A percentile compares a stretch with the other conserved stretches of the same genome.
Conservation (phyloP, 192 early-diverging fungal genomes). For the Entomortierella lignicola region DNA sequence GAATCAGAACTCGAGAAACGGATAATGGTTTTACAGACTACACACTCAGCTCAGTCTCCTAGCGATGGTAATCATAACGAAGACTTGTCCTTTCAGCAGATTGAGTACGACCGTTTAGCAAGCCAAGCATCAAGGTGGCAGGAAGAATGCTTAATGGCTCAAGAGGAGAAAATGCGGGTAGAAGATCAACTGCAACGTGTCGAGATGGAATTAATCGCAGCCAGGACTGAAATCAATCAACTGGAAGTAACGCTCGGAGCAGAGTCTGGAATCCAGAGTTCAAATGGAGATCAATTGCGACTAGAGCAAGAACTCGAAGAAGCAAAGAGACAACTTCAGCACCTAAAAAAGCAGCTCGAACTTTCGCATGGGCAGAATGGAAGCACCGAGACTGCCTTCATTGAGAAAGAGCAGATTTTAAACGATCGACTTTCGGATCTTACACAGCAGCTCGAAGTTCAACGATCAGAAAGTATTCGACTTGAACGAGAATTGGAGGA, state of each 20-base stretch:
- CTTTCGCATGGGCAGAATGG: background rate
- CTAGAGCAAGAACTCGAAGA: conserved; percentile 5
- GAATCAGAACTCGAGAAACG: conserved; percentile 9
- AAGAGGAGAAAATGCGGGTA: conserved; percentile 29
- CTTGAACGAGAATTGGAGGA: background rate
- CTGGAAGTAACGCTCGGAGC: background rate
- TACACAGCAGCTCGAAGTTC: conserved; percentile 1
- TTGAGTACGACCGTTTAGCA: conserved; percentile 1
- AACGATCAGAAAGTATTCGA: background rate
- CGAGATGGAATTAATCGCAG: conserved; percentile 30
- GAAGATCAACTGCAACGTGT: conserved; percentile 16
- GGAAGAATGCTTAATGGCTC: conserved; percentile 26
- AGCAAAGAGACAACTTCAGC: background rate
- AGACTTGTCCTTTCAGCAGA: background rate
- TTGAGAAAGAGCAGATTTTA: background rate
- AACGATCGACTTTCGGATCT: background rate
- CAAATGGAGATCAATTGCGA: background rate
- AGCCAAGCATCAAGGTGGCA: conserved; percentile 18
- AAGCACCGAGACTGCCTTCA: too few relatives aligned
- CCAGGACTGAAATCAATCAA: conserved; percentile 14
- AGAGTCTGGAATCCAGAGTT: background rate
- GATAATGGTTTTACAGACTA: background rate
- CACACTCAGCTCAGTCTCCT: background rate
- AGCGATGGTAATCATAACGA: background rate
- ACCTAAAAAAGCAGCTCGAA: background rate